Percentiles rank a stretch among this genome's conserved stretches.
Evolutionary conservation across 108 stramenopile species (phyloP).

Genomic region (Bacterosira constricta): DNA sequence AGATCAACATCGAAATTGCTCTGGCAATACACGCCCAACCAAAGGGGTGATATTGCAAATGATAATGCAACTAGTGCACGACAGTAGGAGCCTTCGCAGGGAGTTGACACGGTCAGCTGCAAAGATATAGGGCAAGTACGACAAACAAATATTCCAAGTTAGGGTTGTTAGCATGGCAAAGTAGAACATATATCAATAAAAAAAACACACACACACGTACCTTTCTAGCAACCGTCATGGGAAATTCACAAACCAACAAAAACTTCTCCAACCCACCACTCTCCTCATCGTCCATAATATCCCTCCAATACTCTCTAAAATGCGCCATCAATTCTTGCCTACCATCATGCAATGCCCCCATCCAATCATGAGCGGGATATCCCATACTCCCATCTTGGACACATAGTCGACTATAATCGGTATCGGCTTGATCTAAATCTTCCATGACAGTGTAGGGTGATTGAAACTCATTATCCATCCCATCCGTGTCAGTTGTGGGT

Average conservation of each 20-base stretch:
- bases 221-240: constrained; percentile 77
- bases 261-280: constrained; percentile 57
- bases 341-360: constrained; percentile 60
- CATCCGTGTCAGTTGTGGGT: constrained; percentile 1
- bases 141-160: too few species aligned
- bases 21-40: constrained; percentile 47
- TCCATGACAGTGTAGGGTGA: constrained; percentile 57
- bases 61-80: constrained; percentile 53
- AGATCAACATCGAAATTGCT: constrained; percentile 34
- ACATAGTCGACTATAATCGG: too few species aligned
- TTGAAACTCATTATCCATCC: constrained; percentile 20
- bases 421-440: constrained; percentile 49
- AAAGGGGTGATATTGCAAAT: constrained; percentile 44
- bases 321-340: constrained; percentile 60
- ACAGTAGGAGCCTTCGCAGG: constrained; percentile 61
- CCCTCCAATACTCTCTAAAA: constrained; percentile 57
- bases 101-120: constrained; percentile 48
- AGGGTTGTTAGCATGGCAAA: too few species aligned
- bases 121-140: too few species aligned
- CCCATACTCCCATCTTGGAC: constrained; percentile 52
- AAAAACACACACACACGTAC: constrained; percentile 17
- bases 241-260: constrained; percentile 74
- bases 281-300: constrained; percentile 71
- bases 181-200: background rate
- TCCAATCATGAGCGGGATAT: constrained; percentile 58